phyloP scores from a whole-genome alignment of 768 basidiomycete genomes.

The Piloderma croceum region DNA sequence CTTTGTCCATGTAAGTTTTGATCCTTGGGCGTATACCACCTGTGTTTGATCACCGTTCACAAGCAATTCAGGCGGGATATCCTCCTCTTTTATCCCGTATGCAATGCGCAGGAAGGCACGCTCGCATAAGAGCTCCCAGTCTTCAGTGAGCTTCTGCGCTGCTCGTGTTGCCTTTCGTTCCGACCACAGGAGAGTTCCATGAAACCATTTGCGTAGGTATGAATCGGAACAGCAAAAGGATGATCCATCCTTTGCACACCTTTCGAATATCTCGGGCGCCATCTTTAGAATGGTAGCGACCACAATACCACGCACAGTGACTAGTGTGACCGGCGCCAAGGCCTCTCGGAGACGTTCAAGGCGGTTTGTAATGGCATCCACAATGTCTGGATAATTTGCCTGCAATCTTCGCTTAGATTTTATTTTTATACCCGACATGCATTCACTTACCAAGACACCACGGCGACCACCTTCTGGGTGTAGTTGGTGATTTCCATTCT shows the following conservation, averaged over 20 bases:
- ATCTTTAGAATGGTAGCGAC: constrained; percentile 20
- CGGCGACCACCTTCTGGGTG: constrained; percentile 13
- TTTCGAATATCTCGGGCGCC: constrained; percentile 23
- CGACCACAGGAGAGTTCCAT: constrained; percentile 21
- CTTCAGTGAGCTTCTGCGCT: constrained; percentile 29
- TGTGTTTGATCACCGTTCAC: constrained; percentile 37
- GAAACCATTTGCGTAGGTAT: constrained; percentile 20
- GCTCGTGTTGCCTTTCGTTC: constrained; percentile 26
- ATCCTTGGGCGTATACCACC: constrained; percentile 18
- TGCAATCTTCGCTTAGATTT: too few species aligned
- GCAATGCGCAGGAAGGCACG: constrained; percentile 19
- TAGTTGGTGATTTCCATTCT: background rate
- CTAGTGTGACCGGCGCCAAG: constrained; percentile 18
- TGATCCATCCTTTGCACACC: constrained; percentile 18
- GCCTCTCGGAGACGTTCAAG: constrained; percentile 15
- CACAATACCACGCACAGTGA: constrained; percentile 25
- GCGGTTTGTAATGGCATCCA: constrained; percentile 11
- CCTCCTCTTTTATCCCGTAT: constrained; percentile 19
- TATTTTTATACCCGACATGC: background rate
- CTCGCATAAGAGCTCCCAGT: constrained; percentile 19
- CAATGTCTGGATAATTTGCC: constrained; percentile 14
- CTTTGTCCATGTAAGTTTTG: constrained; percentile 24
- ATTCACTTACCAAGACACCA: constrained; percentile 16
- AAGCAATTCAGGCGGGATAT: constrained; percentile 20
- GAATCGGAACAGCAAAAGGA: constrained; percentile 24